phyloP scores from a whole-genome alignment of 345 rosid genomes.

The Arabis alpina region DNA sequence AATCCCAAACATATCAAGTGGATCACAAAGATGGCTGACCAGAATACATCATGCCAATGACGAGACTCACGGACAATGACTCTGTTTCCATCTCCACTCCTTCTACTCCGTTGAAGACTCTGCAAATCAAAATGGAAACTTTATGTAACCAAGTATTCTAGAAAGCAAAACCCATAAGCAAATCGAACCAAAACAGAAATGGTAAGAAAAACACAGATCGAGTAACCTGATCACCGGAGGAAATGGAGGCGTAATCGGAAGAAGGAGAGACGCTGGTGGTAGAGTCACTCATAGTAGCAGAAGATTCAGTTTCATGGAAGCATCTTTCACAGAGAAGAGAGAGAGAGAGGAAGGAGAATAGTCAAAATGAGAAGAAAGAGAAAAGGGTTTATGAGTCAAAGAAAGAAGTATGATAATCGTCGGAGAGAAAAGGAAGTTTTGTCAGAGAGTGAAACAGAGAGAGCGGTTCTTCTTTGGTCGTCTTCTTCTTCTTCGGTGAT shows the following conservation, averaged over 20 bases:
- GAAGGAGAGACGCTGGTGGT: constrained; percentile 60
- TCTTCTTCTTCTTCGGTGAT: background rate
- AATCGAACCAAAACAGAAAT: too few species aligned
- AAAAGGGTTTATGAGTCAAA: constrained; percentile 22
- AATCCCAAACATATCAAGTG: constrained; percentile 72
- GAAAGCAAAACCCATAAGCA: constrained; percentile 28
- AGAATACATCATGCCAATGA: constrained; percentile 90
- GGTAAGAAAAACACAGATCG: constrained; percentile 7
- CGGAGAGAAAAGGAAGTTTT: constrained; percentile 23
- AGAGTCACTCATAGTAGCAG: constrained; percentile 70
- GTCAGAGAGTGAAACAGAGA: constrained; percentile 18
- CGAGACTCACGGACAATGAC: constrained; percentile 55
- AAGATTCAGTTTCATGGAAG: constrained; percentile 37
- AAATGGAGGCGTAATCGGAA: constrained; percentile 64
- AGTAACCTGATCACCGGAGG: constrained; percentile 70
- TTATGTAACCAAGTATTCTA: constrained; percentile 17
- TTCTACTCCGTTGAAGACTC: constrained; percentile 68
- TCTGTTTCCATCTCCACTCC: constrained; percentile 57
- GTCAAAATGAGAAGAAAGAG: constrained; percentile 32
- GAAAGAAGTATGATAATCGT: constrained; percentile 1
- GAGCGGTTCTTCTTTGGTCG: constrained; percentile 21
- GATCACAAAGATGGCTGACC: constrained; percentile 74
- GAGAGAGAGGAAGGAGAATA: constrained; percentile 28
- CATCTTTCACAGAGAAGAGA: constrained; percentile 31
- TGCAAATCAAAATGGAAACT: constrained; percentile 36